phyloP scores from a whole-genome alignment of 2,329 filamentous ascomycete genomes.

The Xylariaceae sp. region DNA sequence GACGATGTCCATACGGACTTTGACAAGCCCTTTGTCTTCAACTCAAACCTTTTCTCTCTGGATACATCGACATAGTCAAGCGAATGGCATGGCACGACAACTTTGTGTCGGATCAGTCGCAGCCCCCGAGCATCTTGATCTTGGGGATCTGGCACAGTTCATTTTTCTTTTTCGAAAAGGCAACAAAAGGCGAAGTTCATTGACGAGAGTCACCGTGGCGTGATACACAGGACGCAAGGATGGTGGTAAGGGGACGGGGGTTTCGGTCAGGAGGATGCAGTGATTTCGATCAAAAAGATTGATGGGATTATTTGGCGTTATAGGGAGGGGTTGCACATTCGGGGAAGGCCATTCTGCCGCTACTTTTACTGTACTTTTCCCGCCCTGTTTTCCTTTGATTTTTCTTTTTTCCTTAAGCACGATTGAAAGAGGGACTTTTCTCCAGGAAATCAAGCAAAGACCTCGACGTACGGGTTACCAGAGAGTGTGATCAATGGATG shows the following conservation, averaged over 20 bases:
- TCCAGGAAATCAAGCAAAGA: not conserved
- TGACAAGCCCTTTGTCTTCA: slow-evolving; percentile 49
- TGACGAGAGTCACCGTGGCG: not conserved
- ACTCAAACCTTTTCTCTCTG: slow-evolving; percentile 42
- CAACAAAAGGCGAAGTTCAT: not conserved
- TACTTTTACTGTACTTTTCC: not conserved
- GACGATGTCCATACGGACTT: slow-evolving; percentile 49
- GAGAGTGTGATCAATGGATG: not conserved
- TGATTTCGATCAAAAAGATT: slow-evolving; percentile 5
- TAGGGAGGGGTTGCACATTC: not conserved
- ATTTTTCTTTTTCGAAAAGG: not conserved
- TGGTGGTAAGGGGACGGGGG: not conserved
- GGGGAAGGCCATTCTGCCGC: not conserved
- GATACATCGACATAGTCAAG: slow-evolving; percentile 30
- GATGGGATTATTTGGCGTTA: slow-evolving; percentile 9
- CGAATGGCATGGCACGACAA: not conserved
- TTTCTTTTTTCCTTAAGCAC: not conserved
- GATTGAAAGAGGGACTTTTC: not conserved
- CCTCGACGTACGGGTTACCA: not conserved
- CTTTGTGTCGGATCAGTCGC: not conserved
- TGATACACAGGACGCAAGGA: not conserved
- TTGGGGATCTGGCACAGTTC: not conserved
- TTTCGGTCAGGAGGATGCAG: not conserved
- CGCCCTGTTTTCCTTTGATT: not conserved
- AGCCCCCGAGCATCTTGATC: not conserved